Base-by-base conservation (phyloP, 1,284 basidiomycete genomes). In the Ceratobasidium sp. region DNA sequence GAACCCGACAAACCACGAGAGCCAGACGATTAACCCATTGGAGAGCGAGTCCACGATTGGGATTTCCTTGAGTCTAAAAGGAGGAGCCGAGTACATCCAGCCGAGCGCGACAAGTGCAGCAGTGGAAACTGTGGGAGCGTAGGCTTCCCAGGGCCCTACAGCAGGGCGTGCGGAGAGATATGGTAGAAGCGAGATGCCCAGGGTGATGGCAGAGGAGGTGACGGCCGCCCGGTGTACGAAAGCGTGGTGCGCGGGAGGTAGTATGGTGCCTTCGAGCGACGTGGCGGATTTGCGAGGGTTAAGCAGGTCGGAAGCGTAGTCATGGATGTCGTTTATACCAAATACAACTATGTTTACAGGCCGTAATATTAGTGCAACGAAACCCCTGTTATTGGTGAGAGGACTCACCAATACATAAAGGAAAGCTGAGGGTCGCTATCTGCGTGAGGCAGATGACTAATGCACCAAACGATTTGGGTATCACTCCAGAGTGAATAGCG, bases 61-160 rank as follows among this genome's bases (percentile, higher is more conserved):
- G 14, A 76, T 53, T 41, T 79, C 78, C 64, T 80, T 80, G 27
- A 80, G 68, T 27, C 79, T 75, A 27, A 78, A 37, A 24, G 78
- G 79, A 4, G 77, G 77, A 2, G 78, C 74, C n/a, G 79, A 79
- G 74, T 80, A 80, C 56, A 76, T 75, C 79, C 79, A 80, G 63
- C 78, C 77, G 34, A 80, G 71, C 13, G 76, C 27, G 34, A 79
- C 74, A 46, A 80, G 76, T 19, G 76, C 56, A 13, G 58, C 48
- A 7, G 77, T 78, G 5, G 74, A 65, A 1, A 63, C 1, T 41
- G 27, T 14, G 19, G 71, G 71, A 22, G 56, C 22, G 41, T 43
- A 43, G 27, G 59, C 27, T 54, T 73, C 59, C 59, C 43, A 73
- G 14, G 19, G 16, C 22, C 24, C n/a, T n/a, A n/a, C 24, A 8